A percentile compares a stretch with the other conserved stretches of the same genome.
These are phyloP conservation scores for Physocladia obscura DNA, from an alignment of 192 early-diverging fungal genomes.

Conservation along the genomic window DNA sequence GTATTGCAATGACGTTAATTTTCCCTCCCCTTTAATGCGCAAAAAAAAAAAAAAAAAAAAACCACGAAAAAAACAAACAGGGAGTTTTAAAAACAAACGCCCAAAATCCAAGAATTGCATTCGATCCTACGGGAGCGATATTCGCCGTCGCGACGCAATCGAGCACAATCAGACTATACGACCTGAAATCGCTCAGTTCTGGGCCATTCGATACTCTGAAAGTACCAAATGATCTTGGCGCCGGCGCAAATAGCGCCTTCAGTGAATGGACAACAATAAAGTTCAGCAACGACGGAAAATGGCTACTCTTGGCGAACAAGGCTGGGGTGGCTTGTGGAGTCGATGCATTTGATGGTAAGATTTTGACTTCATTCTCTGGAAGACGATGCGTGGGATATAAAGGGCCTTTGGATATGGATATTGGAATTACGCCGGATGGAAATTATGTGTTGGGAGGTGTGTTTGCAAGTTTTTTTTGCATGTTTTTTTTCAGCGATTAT, in stretches of 20 bases:
- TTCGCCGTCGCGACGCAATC: conserved; percentile 67
- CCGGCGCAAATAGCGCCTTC: conserved; percentile 8
- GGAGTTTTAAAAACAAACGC: conserved; percentile 15
- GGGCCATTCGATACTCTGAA: conserved; percentile 40
- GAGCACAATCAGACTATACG: conserved; percentile 65
- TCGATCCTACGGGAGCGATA: conserved; percentile 77
- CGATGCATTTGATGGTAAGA: conserved; percentile 61
- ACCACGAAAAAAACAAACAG: not conserved
- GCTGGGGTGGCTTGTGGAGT: conserved; percentile 61
- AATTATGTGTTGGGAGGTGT: conserved; percentile 67
- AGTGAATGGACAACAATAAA: conserved; percentile 61
- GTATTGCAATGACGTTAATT: not conserved
- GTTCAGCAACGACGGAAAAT: conserved; percentile 76
- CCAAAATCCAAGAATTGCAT: conserved; percentile 50
- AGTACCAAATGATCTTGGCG: conserved; percentile 2
- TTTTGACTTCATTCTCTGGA: conserved; percentile 40
- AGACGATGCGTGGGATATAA: conserved; percentile 23
- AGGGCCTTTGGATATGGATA: conserved; percentile 51
- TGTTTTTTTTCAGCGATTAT: not conserved
- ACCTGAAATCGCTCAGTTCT: conserved; percentile 34
- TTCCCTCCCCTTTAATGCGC: not conserved
- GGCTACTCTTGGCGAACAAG: conserved; percentile 66
- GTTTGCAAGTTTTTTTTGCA: conserved; percentile 4
- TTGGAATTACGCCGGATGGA: conserved; percentile 70
- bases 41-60: not conserved